Evolutionary conservation across 305 asterid genomes (phyloP).

Genomic region (Stenogyne calaminthoides): DNA sequence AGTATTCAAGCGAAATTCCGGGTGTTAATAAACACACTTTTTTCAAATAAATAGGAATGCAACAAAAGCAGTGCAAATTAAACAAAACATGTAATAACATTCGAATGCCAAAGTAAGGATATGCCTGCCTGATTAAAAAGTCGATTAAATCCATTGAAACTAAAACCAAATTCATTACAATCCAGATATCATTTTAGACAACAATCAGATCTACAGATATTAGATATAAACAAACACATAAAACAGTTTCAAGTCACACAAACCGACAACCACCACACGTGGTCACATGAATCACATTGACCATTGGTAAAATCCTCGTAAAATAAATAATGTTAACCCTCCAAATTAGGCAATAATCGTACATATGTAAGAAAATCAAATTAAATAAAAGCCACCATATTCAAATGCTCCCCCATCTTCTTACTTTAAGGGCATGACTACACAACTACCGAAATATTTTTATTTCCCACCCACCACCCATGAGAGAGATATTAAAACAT

Average conservation of each 20-base stretch:
- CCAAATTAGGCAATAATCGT: slow-evolving; percentile 1
- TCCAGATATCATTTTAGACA: neutral
- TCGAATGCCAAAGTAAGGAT: neutral
- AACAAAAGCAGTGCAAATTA: neutral
- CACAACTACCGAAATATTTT: slow-evolving; percentile 35
- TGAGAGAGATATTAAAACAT: slow-evolving; percentile 22
- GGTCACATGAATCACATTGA: slow-evolving; percentile 13
- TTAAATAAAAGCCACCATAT: neutral
- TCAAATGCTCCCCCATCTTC: slow-evolving; percentile 24
- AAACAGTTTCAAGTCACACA: neutral
- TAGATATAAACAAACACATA: neutral
- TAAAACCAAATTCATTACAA: neutral
- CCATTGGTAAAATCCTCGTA: neutral
- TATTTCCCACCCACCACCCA: slow-evolving; percentile 38
- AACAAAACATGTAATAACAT: slow-evolving; percentile 5
- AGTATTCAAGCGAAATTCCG: neutral
- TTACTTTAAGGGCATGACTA: slow-evolving; percentile 32
- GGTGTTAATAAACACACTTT: neutral
- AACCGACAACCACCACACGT: slow-evolving; percentile 19
- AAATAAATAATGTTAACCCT: neutral
- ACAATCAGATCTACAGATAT: neutral
- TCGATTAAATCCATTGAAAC: neutral
- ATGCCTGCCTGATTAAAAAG: neutral
- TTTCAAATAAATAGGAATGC: neutral
- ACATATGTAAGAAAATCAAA: neutral